Base-by-base conservation (phyloP, 495 filamentous ascomycete species). In the Penicillium argentinense region DNA sequence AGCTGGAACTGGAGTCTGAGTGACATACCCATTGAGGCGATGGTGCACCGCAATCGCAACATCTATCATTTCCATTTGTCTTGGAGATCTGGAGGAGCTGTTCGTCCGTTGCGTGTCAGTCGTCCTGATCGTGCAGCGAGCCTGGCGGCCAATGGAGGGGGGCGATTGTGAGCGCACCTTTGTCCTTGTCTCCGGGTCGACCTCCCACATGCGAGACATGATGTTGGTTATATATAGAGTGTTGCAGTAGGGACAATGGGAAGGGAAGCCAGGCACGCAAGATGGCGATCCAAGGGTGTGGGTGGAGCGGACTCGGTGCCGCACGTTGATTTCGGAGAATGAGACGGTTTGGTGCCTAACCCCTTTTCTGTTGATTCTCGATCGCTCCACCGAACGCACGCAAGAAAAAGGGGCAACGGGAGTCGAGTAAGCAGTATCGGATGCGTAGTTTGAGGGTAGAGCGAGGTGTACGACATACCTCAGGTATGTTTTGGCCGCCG, bases 11-110 rank as follows among this genome's bases (percentile, higher is more conserved):
- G n/a, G n/a, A n/a, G n/a, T n/a, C n/a, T n/a, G n/a, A n/a, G n/a
- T n/a, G n/a, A 58, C 65, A 16, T 53, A 76, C 73, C 93, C 93
- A 98, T 87, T 98, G 93, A 30, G 93, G 93, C 34, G 87, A 89
- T 8, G 93, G 93, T 5, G 93, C 93, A 57, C 79, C 81, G 73
- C 93, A 98, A 70, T 98, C 93, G 73, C 88, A 89, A 74, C 93
- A 98, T 54, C 76, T 67, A 59, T 87, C 89, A 64, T 98, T 98
- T 42, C 81, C 81, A 53, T 87, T 83, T 41, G 81, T 83, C 62
- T 91, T 91, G 71, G 96, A 93, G 63, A 96, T 88, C 53, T 87
- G 81, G 53, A 85, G 78, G 65, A 97, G 83, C 89, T 96, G 29
- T 33, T 33, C 9, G 13, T n/a, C 13, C 17, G 29, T 14, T 33